These are phyloP conservation scores for grape (Vitis vinifera) DNA, from an alignment of 164 flowering plant species.

Conservation along the genomic window DNA sequence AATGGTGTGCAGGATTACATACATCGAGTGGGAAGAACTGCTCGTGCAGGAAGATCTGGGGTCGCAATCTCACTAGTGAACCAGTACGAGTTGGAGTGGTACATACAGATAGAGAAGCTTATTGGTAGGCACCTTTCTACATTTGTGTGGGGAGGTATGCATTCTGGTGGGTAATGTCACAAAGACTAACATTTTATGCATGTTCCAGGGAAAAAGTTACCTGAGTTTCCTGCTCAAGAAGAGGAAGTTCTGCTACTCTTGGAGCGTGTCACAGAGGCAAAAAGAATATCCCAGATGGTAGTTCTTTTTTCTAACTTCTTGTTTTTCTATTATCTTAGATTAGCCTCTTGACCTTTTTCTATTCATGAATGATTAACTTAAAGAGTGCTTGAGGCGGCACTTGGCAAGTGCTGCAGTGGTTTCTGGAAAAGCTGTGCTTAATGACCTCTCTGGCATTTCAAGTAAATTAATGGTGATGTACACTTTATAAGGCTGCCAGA, in stretches of 20 bases:
- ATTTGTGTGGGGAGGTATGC: background rate
- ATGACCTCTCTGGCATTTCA: no score
- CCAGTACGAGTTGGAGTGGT: slow-evolving; percentile 92
- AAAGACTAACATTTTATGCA: background rate
- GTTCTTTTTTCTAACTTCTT: background rate
- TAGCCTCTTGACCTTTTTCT: background rate
- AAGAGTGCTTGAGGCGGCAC: no score
- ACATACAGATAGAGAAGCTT: slow-evolving; percentile 75
- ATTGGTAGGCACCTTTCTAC: slow-evolving; percentile 39
- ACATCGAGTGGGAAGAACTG: slow-evolving; percentile 97
- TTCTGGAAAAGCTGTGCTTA: no score
- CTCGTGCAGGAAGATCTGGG: slow-evolving; percentile 96
- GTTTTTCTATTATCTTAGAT: background rate
- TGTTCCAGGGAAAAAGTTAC: slow-evolving; percentile 70
- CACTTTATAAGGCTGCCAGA: no score
- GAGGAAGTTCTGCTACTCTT: slow-evolving; percentile 66
- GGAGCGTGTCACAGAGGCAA: slow-evolving; percentile 81
- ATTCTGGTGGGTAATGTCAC: background rate
- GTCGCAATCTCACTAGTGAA: slow-evolving; percentile 86
- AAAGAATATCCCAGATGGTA: slow-evolving; percentile 71
- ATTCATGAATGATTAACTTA: background rate
- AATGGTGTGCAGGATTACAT: slow-evolving; percentile 67
- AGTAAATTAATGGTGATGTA: no score
- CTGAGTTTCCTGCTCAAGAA: slow-evolving; percentile 53
- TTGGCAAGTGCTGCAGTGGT: no score